These are phyloP conservation scores for Heteromeles arbutifolia DNA, from an alignment of 306 rosid species.

Conservation along the genomic window DNA sequence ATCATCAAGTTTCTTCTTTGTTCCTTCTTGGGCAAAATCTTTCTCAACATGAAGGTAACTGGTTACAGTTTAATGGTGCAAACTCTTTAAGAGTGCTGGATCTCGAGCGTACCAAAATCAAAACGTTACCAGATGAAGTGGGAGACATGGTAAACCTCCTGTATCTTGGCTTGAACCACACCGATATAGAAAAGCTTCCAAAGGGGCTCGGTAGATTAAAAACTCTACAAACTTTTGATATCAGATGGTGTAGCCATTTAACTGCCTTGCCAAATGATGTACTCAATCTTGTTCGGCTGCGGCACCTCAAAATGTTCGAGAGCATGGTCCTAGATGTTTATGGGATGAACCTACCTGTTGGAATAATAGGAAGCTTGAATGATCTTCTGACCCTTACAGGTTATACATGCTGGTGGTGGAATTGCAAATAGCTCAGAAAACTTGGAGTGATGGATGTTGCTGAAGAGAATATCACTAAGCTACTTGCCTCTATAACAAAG, in stretches of 20 bases:
- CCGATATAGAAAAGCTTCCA: constrained; percentile 20
- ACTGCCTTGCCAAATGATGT: neutral
- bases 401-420: constrained; percentile 3
- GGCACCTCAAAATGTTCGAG: constrained; percentile 23
- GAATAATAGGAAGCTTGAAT: constrained; percentile 14
- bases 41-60: constrained; percentile 3
- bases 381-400: constrained; percentile 2
- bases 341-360: constrained; percentile 17
- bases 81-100: constrained; percentile 18
- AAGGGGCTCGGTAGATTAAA: neutral
- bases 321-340: neutral
- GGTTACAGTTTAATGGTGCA: neutral
- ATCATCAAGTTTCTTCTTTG: constrained; percentile 7
- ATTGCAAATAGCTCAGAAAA: constrained; percentile 21
- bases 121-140: constrained; percentile 16
- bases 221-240: constrained; percentile 21
- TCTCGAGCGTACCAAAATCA: constrained; percentile 12
- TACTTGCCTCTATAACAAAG: constrained; percentile 12
- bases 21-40: constrained; percentile 3
- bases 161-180: constrained; percentile 19
- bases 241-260: constrained; percentile 16
- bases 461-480: constrained; percentile 14
- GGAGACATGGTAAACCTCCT: neutral
- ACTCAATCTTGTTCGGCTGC: constrained; percentile 10
- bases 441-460: constrained; percentile 17